phyloP scores from a whole-genome alignment of 164 flowering plant species.

The Nymphaea thermarum region DNA sequence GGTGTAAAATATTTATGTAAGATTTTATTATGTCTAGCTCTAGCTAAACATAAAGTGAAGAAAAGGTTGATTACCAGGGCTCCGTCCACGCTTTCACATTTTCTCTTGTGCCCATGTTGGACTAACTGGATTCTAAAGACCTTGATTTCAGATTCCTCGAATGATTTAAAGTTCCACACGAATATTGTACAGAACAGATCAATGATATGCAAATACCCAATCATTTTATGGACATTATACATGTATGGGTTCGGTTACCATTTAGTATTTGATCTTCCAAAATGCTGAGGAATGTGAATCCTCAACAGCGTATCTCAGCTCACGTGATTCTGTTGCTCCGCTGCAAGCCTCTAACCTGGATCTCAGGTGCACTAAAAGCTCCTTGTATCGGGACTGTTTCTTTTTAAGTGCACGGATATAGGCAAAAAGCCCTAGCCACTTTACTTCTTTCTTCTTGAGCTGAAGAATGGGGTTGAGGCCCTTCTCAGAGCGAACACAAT shows the following conservation, averaged over 20 bases:
- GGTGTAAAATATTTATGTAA: no score
- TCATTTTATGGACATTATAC: no score
- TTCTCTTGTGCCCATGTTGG: no score
- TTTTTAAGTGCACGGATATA: conserved; percentile 42
- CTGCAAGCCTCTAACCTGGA: conserved; percentile 20
- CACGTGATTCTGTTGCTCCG: conserved; percentile 12
- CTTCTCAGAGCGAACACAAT: conserved; percentile 11
- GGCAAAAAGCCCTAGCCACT: conserved; percentile 81
- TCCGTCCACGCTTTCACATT: no score
- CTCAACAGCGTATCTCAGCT: conserved; percentile 47
- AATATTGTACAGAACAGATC: no score
- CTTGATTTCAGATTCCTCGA: no score
- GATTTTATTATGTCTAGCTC: no score
- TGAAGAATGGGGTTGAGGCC: conserved; percentile 28
- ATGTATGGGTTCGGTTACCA: background rate
- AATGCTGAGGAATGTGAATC: conserved; percentile 45
- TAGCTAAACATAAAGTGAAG: no score
- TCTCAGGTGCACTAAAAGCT: conserved; percentile 37
- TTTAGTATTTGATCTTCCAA: conserved; percentile 50
- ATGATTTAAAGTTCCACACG: no score
- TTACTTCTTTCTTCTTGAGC: conserved; percentile 41
- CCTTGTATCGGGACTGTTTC: conserved; percentile 49
- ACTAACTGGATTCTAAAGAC: no score
- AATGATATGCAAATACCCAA: no score
- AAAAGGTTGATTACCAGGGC: no score